Conservation (phyloP, 495 filamentous ascomycete genomes). For the Paragyromitra xinjiangensis region DNA sequence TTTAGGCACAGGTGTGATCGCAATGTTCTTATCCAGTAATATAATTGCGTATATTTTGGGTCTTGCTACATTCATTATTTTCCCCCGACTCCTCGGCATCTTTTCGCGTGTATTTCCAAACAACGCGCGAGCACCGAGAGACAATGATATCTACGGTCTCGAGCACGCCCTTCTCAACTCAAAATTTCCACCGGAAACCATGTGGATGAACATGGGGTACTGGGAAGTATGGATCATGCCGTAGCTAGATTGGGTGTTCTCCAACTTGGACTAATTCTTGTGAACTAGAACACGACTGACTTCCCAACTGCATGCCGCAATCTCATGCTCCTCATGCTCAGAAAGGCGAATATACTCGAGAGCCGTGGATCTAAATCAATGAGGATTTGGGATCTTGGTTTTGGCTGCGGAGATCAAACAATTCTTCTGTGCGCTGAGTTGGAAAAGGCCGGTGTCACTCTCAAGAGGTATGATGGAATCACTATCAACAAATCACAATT, state of each 20-base stretch:
- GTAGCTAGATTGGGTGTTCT: background rate
- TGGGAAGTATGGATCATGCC: slow-evolving; percentile 56
- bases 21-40: slow-evolving; percentile 1
- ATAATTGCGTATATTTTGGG: slow-evolving; percentile 12
- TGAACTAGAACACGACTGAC: slow-evolving; percentile 36
- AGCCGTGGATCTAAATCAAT: slow-evolving; percentile 35
- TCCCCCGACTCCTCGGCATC: background rate
- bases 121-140: slow-evolving; percentile 4
- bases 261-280: background rate
- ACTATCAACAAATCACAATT: slow-evolving; percentile 60
- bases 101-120: slow-evolving; percentile 9
- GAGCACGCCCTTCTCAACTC: slow-evolving; percentile 60
- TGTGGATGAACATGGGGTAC: slow-evolving; percentile 63
- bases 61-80: slow-evolving; percentile 1
- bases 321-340: slow-evolving; percentile 61
- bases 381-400: slow-evolving; percentile 62
- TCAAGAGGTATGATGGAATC: slow-evolving; percentile 62
- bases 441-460: slow-evolving; percentile 21
- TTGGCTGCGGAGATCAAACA: slow-evolving; percentile 65
- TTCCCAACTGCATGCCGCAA: slow-evolving; percentile 61
- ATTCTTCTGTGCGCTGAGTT: slow-evolving; percentile 54
- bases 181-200: slow-evolving; percentile 56
- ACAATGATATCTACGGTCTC: slow-evolving; percentile 56
- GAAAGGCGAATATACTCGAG: slow-evolving; percentile 57
- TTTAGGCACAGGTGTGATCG: background rate